Evolutionary conservation across 2,329 filamentous ascomycete genomes (phyloP).

Genomic region (Cadophora gregata): DNA sequence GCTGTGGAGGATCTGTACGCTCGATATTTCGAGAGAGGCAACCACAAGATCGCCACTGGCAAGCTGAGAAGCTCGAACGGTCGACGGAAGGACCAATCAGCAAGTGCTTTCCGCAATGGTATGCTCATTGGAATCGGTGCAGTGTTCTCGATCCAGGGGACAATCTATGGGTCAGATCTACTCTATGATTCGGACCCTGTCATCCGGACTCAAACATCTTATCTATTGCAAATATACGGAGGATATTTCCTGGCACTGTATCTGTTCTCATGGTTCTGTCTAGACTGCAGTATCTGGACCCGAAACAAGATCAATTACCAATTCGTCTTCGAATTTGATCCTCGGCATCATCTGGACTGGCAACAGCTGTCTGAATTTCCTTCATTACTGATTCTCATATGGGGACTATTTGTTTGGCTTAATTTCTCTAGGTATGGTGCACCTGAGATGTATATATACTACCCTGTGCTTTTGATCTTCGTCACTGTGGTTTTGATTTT

Average conservation of each 20-base stretch:
- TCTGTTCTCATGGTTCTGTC: constrained; percentile 81
- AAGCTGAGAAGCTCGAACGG: constrained; percentile 79
- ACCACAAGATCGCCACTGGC: constrained; percentile 86
- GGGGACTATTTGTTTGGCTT: constrained; percentile 85
- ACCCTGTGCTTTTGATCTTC: constrained; percentile 79
- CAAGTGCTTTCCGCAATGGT: constrained; percentile 64
- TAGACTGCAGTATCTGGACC: constrained; percentile 85
- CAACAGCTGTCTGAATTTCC: constrained; percentile 86
- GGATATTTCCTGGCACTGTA: constrained; percentile 88
- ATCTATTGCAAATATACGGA: constrained; percentile 86
- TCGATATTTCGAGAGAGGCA: constrained; percentile 91
- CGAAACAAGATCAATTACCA: constrained; percentile 90
- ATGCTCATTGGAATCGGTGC: constrained; percentile 71
- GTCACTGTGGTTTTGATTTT: constrained; percentile 73
- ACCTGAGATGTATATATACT: constrained; percentile 79
- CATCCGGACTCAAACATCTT: constrained; percentile 62
- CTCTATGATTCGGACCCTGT: constrained; percentile 57
- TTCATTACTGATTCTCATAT: constrained; percentile 77
- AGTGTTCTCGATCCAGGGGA: constrained; percentile 70
- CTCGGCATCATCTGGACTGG: constrained; percentile 86
- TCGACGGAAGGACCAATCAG: constrained; percentile 61
- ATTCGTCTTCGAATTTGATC: constrained; percentile 97
- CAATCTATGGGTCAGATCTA: constrained; percentile 62
- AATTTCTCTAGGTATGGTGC: constrained; percentile 79
- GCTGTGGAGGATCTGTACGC: constrained; percentile 91